Percentiles rank a stretch among this genome's conserved stretches.
Conservation (phyloP, 768 basidiomycete species). For the Austroboletus eburneus region DNA sequence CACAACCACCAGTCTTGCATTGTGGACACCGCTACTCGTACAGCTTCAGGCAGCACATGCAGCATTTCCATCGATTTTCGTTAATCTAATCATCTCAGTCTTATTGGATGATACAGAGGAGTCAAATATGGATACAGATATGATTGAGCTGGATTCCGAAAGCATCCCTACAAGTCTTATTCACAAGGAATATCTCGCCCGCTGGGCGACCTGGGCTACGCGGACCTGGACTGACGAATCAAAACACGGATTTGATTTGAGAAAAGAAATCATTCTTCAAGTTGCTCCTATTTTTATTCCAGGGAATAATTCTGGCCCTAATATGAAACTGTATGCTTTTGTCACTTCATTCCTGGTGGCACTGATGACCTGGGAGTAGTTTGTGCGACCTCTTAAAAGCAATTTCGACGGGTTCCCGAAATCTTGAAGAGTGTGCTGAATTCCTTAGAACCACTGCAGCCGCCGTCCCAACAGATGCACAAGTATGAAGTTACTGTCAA, state of each 20-base stretch:
- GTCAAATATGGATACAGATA: slow-evolving; percentile 11
- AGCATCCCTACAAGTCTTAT: slow-evolving; percentile 34
- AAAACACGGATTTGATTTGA: slow-evolving; percentile 37
- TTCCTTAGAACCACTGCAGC: slow-evolving; percentile 11
- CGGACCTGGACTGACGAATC: slow-evolving; percentile 35
- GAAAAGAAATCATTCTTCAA: slow-evolving; percentile 41
- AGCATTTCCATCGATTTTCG: slow-evolving; percentile 48
- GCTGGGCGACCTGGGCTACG: slow-evolving; percentile 66
- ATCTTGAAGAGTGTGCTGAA: slow-evolving; percentile 16
- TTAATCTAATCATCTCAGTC: slow-evolving; percentile 39
- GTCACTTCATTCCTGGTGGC: not conserved
- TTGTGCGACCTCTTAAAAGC: slow-evolving; percentile 18
- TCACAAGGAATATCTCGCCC: slow-evolving; percentile 57
- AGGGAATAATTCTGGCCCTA: slow-evolving; percentile 20
- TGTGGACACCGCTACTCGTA: slow-evolving; percentile 65
- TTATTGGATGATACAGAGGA: slow-evolving; percentile 23
- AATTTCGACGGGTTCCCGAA: slow-evolving; percentile 16
- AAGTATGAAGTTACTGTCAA: slow-evolving; percentile 11
- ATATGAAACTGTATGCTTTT: slow-evolving; percentile 33
- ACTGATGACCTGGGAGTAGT: slow-evolving; percentile 15
- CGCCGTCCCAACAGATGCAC: slow-evolving; percentile 1
- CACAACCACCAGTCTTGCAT: slow-evolving; percentile 44
- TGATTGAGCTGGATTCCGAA: slow-evolving; percentile 17
- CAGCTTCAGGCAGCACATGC: slow-evolving; percentile 56
- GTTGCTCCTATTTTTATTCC: slow-evolving; percentile 51